Conservation (phyloP, 495 filamentous ascomycete species). For the Penicillium ochrochloron region DNA sequence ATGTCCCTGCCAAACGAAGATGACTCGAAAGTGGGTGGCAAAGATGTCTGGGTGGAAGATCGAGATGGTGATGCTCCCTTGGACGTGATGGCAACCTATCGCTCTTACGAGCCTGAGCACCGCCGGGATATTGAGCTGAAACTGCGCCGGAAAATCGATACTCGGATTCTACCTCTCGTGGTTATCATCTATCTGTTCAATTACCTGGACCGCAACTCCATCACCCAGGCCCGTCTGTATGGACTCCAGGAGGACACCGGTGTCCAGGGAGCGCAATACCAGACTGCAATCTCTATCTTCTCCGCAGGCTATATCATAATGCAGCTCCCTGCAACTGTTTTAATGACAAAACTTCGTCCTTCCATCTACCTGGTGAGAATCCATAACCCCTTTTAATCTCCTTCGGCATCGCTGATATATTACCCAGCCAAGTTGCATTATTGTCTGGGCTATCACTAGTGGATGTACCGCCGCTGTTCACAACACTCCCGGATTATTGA, state of each 20-base stretch:
- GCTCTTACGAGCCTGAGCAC: constrained; percentile 25
- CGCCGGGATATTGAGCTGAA: constrained; percentile 15
- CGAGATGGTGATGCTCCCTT: neutral
- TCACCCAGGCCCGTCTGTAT: constrained; percentile 52
- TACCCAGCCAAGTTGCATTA: constrained; percentile 55
- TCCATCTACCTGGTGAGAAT: constrained; percentile 59
- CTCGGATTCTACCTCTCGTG: constrained; percentile 58
- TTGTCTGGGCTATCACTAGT: constrained; percentile 67
- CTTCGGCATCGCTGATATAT: neutral
- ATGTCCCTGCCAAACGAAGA: constrained; percentile 1
- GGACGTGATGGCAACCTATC: constrained; percentile 20
- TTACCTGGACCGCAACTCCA: constrained; percentile 67
- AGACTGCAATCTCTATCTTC: constrained; percentile 63
- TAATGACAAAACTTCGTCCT: constrained; percentile 53
- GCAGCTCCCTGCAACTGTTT: constrained; percentile 30
- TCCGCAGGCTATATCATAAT: constrained; percentile 62
- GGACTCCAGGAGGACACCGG: constrained; percentile 51
- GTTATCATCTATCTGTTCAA: constrained; percentile 74
- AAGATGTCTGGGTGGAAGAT: constrained; percentile 24
- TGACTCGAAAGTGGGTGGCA: constrained; percentile 10
- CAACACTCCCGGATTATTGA: constrained; percentile 49
- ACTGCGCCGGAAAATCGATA: constrained; percentile 62
- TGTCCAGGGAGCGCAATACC: constrained; percentile 49
- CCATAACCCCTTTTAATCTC: neutral
- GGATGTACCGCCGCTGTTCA: constrained; percentile 57